phyloP scores from a whole-genome alignment of 139 green algal species.

The Micractinium sp. region DNA sequence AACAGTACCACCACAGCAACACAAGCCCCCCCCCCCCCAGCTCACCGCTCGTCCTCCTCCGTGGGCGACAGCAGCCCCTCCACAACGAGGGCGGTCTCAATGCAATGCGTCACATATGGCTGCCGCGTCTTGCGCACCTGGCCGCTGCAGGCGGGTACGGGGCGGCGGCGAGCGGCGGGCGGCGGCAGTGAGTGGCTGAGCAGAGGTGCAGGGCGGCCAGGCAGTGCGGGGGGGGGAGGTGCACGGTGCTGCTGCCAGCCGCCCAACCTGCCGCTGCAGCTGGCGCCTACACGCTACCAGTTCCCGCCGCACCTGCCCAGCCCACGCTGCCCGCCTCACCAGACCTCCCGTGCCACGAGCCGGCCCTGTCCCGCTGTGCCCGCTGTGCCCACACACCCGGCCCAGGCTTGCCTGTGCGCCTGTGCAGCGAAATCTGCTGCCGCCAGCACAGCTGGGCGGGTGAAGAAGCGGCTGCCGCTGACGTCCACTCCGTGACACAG shows the following conservation, averaged over 20 bases:
- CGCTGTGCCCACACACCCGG: not conserved
- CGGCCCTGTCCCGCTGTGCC: too few species aligned
- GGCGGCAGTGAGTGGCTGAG: too few species aligned
- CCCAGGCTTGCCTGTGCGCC: slow-evolving; percentile 61
- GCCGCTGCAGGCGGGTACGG: slow-evolving; percentile 29
- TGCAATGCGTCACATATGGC: slow-evolving; percentile 93
- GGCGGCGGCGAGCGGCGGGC: not conserved
- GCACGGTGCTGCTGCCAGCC: too few species aligned
- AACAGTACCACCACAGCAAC: too few species aligned
- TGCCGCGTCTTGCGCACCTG: slow-evolving; percentile 88
- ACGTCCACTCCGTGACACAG: slow-evolving; percentile 74
- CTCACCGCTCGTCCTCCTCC: slow-evolving; percentile 42
- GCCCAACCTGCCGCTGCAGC: too few species aligned
- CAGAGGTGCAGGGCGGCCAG: too few species aligned
- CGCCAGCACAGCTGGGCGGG: slow-evolving; percentile 52
- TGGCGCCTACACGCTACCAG: too few species aligned
- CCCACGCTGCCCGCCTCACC: too few species aligned
- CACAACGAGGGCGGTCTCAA: slow-evolving; percentile 93
- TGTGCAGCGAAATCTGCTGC: slow-evolving; percentile 85
- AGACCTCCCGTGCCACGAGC: too few species aligned
- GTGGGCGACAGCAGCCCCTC: slow-evolving; percentile 59
- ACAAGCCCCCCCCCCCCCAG: too few species aligned
- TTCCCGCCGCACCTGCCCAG: too few species aligned
- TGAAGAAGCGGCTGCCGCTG: slow-evolving; percentile 65
- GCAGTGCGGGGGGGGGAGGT: too few species aligned